Base-by-base conservation (phyloP, 1,284 basidiomycete genomes). In the Moniliophthora roreri region DNA sequence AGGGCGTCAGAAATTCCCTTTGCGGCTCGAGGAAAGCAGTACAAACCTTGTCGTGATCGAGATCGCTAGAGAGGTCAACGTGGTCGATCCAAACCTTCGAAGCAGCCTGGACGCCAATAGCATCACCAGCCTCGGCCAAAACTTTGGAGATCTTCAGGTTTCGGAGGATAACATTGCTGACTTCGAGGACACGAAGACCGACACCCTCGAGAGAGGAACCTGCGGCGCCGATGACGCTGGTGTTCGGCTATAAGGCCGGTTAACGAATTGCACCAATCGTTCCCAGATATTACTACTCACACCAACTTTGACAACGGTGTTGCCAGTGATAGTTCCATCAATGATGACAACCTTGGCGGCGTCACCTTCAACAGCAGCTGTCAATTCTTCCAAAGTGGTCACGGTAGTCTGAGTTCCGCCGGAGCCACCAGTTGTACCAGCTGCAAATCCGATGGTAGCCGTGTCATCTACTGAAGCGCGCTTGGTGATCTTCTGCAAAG, bases 111-210 rank as follows among this genome's bases (percentile, higher is more conserved):
- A 78, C 67, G 32, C 73, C 76, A 50, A 77, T 67, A 26, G 71
- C 72, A 60, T 78, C 74, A 40, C 76, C 76, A 51, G 69, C 71
- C 1, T 54, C 56, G n/a, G 76, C 75, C 0, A 77, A 62, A 23
- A 79, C 77, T 62, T 78, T 78, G 38, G 74, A 74, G 52, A 79
- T 72, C 61, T 76, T 77, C 59, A 79, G 60, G 59, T 79, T 79
- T 26, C 77, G 71, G 55, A 78, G 70, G 60, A 79, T 79, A 48
- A 79, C 76, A 53, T 79, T 79, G 35, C 55, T 61, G 45, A 68
- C 69, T 26, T 71, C 60, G 47, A 75, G 56, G 47, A 78, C 71
- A 52, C 77, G 73, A 38, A 77, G 67, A 1, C 75, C 75, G 54
- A 71, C 66, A 41, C 75, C 75, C 40, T 62, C 60, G 44, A 76